Percentiles rank a stretch among this genome's conserved stretches.
phyloP scores from a whole-genome alignment of 192 early-diverging fungal genomes.

The Coemansia sp. region DNA sequence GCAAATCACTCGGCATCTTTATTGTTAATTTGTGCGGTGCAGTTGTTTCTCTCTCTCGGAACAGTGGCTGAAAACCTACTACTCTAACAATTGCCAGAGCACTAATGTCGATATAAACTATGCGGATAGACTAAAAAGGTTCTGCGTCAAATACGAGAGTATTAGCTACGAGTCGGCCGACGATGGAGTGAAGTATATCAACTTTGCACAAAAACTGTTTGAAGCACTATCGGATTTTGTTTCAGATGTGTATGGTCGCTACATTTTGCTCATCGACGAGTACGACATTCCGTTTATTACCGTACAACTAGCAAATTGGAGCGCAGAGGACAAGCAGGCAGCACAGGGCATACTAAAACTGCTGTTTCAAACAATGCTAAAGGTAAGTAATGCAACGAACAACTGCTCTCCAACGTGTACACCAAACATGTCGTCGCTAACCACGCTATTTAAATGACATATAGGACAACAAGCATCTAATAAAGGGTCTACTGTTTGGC shows the following conservation, averaged over 20 bases:
- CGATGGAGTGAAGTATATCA: background rate
- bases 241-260: slow-evolving; percentile 14
- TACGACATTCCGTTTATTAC: slow-evolving; percentile 49
- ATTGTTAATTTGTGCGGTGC: slow-evolving; percentile 11
- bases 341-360: slow-evolving; percentile 21
- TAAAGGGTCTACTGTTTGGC: slow-evolving; percentile 31
- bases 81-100: no score
- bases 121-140: background rate
- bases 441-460: background rate
- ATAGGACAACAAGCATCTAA: slow-evolving; percentile 30
- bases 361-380: slow-evolving; percentile 34
- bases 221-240: slow-evolving; percentile 16
- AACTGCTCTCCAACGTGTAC: no score
- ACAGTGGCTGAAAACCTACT: no score
- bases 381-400: slow-evolving; percentile 15
- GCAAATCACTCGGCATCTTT: slow-evolving; percentile 7
- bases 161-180: background rate
- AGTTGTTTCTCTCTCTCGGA: no score
- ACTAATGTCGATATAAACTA: background rate
- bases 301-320: slow-evolving; percentile 18
- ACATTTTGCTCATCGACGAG: slow-evolving; percentile 41
- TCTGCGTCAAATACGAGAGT: background rate
- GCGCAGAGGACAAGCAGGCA: slow-evolving; percentile 1
- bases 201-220: slow-evolving; percentile 6
- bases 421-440: background rate